Conservation (phyloP, 2,329 filamentous ascomycete species). For the Dactylellina leptospora region DNA sequence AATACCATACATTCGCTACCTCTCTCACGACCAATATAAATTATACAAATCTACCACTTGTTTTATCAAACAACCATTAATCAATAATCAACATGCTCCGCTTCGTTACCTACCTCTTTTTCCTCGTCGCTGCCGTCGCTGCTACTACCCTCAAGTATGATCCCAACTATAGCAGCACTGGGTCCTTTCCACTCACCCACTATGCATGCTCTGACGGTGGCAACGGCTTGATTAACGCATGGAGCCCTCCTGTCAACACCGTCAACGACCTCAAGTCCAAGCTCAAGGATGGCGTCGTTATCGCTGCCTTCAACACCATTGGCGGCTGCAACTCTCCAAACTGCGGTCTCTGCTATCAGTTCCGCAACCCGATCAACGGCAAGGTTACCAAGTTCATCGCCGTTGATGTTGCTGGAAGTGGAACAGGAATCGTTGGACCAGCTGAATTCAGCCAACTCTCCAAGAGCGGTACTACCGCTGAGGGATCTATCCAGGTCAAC, state of each 20-base stretch:
- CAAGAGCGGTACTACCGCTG: not conserved
- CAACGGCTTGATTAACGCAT: conserved; percentile 35
- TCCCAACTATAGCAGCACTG: conserved; percentile 19
- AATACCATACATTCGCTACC: not conserved
- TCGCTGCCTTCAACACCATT: conserved; percentile 67
- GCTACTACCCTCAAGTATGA: conserved; percentile 27
- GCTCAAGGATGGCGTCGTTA: conserved; percentile 57
- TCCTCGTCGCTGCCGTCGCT: conserved; percentile 27
- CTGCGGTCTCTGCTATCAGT: conserved; percentile 70
- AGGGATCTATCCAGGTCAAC: not conserved
- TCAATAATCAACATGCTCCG: not conserved
- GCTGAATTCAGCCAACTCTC: not conserved
- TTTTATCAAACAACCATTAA: not conserved
- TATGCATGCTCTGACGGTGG: conserved; percentile 41
- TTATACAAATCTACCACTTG: not conserved
- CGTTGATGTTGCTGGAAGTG: conserved; percentile 10
- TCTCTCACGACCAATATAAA: not conserved
- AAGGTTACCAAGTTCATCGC: conserved; percentile 15
- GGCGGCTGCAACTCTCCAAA: conserved; percentile 66
- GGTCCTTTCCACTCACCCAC: not conserved
- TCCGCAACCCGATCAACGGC: conserved; percentile 57
- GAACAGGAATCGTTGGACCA: not conserved
- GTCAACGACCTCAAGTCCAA: conserved; percentile 7
- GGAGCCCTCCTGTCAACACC: not conserved
- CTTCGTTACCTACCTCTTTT: conserved; percentile 8